A percentile compares a stretch with the other conserved stretches of the same genome.
Conservation (phyloP, 129 eudicot genomes). For the Gnaphalium uliginosum region DNA sequence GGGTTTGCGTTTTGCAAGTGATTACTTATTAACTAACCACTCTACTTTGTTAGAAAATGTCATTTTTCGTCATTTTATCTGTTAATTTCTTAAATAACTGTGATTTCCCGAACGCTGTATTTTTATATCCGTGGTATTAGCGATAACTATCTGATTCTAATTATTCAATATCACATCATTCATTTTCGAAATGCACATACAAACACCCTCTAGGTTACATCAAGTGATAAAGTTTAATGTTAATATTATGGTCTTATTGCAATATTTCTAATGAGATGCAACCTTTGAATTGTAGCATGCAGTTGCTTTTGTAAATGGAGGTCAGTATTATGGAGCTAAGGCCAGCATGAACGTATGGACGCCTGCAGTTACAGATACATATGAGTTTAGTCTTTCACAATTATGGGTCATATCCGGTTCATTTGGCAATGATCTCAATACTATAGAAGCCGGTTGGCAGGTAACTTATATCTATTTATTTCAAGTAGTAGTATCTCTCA, state of each 20-base stretch:
- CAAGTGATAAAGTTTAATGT: neutral
- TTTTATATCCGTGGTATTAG: too few relatives aligned
- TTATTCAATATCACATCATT: neutral
- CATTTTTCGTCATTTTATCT: neutral
- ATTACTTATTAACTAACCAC: neutral
- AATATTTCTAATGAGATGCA: constrained; percentile 11
- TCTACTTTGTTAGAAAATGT: neutral
- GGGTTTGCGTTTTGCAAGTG: neutral
- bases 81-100: neutral
- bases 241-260: neutral
- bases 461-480: constrained; percentile 26
- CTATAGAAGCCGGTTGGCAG: constrained; percentile 99
- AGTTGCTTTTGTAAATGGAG: constrained; percentile 87
- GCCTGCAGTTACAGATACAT: constrained; percentile 68
- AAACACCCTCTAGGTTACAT: neutral
- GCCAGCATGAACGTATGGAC: constrained; percentile 95
- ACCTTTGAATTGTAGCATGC: constrained; percentile 63
- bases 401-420: constrained; percentile 94
- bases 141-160: neutral
- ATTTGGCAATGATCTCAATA: constrained; percentile 94
- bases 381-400: constrained; percentile 92
- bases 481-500: neutral
- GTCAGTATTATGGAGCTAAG: constrained; percentile 82
- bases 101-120: too few relatives aligned
- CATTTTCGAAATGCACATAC: neutral